Evolutionary conservation across 116 monocot genomes (phyloP), one percentile per base, ranked within the genome.

Genomic region (Cymodocea nodosa): DNA sequence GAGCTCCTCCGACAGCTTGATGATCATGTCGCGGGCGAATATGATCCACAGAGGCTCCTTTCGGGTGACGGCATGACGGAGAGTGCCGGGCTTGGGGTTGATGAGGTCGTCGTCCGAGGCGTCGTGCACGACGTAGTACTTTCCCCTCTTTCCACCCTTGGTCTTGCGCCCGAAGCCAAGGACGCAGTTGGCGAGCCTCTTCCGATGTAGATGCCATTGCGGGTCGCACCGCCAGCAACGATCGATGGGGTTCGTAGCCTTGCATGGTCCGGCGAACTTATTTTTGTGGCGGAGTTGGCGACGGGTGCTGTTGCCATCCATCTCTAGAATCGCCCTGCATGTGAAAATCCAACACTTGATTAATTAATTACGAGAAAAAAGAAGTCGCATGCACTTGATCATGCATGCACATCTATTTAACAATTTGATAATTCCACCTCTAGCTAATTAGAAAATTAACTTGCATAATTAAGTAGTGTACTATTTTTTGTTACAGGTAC

Each of bases 171-270:
- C 93, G 60, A 93, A 93, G 18, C 89, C 93, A 25, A 81, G 79
- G 35, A 69, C 83, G 68, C 89, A 89, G 16, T 30, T 57, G 15
- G 89, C 83, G 44, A 89, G 81, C 17, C 52, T 51, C 88, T 88
- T 89, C 65, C 93, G 89, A 62, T 78, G 22, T 4, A 73, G 66
- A 22, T 40, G 59, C 92, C 92, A 93, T 68, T 88, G 63, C n/a
- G 19, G 54, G 52, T 73, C 49, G 83, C 92, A 93, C 25, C 92
- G 64, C 89, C 88, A 93, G 92, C 92, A 93, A 35, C 85, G 71
- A 75, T 93, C 92, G 66, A 93, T 88, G 12, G 92, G 92, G 73
- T 93, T 93, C 16, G 85, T 85, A 0, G 85, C 85, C 37, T 58
- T 6, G 81, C 89, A 93, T 0, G 71, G 69, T 0, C 78, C 76